Conservation (phyloP, 768 basidiomycete genomes). For the Amanita rimosa region DNA sequence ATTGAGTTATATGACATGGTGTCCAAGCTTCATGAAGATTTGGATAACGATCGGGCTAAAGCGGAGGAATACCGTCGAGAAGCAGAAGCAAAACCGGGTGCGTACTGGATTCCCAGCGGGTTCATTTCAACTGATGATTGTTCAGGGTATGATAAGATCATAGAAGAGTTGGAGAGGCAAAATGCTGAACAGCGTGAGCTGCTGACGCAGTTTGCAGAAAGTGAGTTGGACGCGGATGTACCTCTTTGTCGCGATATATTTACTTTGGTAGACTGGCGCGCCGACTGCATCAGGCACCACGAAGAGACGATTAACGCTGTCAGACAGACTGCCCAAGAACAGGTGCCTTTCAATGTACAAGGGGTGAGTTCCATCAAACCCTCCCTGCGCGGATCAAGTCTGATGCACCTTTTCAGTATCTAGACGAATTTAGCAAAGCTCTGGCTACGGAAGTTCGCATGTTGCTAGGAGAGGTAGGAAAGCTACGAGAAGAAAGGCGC, state of each 20-base stretch:
- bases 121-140: conserved; percentile 8
- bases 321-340: conserved; percentile 58
- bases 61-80: conserved; percentile 43
- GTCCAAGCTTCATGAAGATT: conserved; percentile 42
- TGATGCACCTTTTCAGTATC: conserved; percentile 36
- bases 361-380: conserved; percentile 36
- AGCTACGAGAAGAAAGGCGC: conserved; percentile 69
- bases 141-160: conserved; percentile 46
- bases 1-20: conserved; percentile 53
- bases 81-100: conserved; percentile 47
- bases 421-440: conserved; percentile 82
- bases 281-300: conserved; percentile 54
- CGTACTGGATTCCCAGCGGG: conserved; percentile 12
- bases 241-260: not conserved
- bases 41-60: conserved; percentile 36
- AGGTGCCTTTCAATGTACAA: conserved; percentile 78
- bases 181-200: conserved; percentile 49
- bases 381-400: not conserved
- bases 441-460: conserved; percentile 76
- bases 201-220: conserved; percentile 41
- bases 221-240: conserved; percentile 25
- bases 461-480: conserved; percentile 75
- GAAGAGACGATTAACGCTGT: conserved; percentile 59
- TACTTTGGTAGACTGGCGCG: conserved; percentile 44
- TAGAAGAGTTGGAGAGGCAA: conserved; percentile 48